Base-by-base conservation (phyloP, 345 rosid genomes). In the Camelina hispida region DNA sequence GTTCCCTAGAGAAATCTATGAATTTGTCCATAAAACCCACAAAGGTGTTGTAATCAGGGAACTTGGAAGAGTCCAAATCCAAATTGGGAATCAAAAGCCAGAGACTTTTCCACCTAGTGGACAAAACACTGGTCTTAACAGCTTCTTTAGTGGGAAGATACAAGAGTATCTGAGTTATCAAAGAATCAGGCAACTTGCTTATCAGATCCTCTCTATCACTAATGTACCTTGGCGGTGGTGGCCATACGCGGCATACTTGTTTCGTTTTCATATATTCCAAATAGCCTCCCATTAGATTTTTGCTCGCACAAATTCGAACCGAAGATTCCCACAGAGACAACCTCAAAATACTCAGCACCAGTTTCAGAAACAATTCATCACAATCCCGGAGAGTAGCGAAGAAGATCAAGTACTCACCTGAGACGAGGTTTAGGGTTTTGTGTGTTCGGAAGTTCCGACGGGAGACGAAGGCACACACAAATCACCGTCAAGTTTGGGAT, bases 81-180 rank as follows among this genome's bases (percentile, higher is more conserved):
- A 75, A 60, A 4, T 0, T 9, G 2, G 73, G 68, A 4, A 75
- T 9, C 28, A 40, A 52, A 60, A 58, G 46, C 34, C 68, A 68
- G 1, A 75, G 2, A 15, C 6, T 57, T 60, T 18, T 68, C 79
- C 73, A 75, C 18, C 79, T 60, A 0, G 15, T 51, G 62, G 79
- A 75, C 62, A 68, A 14, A 42, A 42, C 47, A 51, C 73, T 8
- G 2, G 79, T 67, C 12, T 16, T 46, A 20, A 75, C 62, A 51
- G 5, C 1, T 0, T 67, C 62, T 18, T 75, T 68, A 7, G 55
- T 59, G 1, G 73, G 53, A 10, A 75, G 68, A 32, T 25, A 4
- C 13, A 38, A 38, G 18, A 75, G 73, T 17, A 59, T 60, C 9
- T 75, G 47, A 65, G 2, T 34, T 44, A 73, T 6, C 66, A 74